phyloP scores from a whole-genome alignment of 2,329 filamentous ascomycete genomes.

The Rhynchosporium agropyri region DNA sequence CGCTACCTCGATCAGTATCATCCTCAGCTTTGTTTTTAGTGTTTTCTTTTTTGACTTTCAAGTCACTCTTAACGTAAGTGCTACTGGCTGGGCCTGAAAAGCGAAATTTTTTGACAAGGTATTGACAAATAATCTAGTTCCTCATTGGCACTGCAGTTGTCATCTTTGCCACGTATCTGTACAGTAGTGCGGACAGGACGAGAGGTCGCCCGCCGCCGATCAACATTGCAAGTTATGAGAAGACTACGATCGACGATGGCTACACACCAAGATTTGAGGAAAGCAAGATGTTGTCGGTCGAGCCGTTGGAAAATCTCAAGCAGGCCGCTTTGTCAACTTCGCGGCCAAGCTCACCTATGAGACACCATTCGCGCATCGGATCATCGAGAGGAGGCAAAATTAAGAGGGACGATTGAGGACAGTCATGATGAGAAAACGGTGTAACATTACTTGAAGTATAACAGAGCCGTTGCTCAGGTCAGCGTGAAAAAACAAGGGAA shows the following conservation, averaged over 20 bases:
- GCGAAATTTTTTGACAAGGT: background rate
- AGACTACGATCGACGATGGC: conserved; percentile 50
- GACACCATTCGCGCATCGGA: conserved; percentile 48
- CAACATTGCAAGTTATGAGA: conserved; percentile 75
- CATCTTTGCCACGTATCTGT: conserved; percentile 81
- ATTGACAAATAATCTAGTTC: conserved; percentile 59
- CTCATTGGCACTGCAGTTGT: conserved; percentile 78
- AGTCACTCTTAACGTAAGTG: conserved; percentile 70
- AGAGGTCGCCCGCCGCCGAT: conserved; percentile 65
- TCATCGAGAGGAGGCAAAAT: conserved; percentile 44
- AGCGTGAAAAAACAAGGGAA: conserved; percentile 15
- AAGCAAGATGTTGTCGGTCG: conserved; percentile 39
- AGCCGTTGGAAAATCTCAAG: conserved; percentile 41
- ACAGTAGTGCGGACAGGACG: conserved; percentile 67
- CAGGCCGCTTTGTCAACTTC: conserved; percentile 56
- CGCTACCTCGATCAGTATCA: conserved; percentile 87
- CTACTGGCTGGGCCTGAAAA: background rate
- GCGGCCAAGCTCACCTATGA: conserved; percentile 51
- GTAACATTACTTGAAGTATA: conserved; percentile 20
- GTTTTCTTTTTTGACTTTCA: conserved; percentile 82
- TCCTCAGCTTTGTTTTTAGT: conserved; percentile 84
- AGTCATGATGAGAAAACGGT: conserved; percentile 10
- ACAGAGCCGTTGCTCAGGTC: conserved; percentile 20
- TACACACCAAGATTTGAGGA: conserved; percentile 41
- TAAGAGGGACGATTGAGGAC: conserved; percentile 44